A percentile compares a stretch with the other conserved stretches of the same genome.
Conservation (phyloP, 2,329 filamentous ascomycete species). For the Cercospora sesami region DNA sequence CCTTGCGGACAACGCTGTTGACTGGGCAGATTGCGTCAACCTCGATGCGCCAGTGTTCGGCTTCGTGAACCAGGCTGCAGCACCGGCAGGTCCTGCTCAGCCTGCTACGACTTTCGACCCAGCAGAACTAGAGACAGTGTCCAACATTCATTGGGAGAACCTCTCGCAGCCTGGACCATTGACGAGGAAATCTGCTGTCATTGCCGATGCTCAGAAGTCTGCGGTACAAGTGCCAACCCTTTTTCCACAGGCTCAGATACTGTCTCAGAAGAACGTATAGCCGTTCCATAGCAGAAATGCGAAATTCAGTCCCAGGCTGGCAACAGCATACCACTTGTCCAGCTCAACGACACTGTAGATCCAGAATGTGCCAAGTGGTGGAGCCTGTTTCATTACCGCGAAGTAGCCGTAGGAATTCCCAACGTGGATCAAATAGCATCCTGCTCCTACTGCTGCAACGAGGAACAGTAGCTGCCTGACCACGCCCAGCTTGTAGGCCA, state of each 20-base stretch:
- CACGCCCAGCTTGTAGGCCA: conserved; percentile 47
- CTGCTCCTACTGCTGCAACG: conserved; percentile 58
- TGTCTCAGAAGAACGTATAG: conserved; percentile 41
- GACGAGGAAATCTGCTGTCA: neutral
- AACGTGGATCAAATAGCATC: conserved; percentile 78
- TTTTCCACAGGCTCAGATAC: neutral
- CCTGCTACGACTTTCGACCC: neutral
- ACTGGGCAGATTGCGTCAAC: neutral
- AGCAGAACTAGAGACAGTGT: neutral
- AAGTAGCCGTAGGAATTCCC: conserved; percentile 80
- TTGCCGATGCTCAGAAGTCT: neutral
- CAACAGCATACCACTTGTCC: conserved; percentile 64
- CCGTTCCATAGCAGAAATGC: conserved; percentile 57
- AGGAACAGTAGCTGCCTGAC: conserved; percentile 61
- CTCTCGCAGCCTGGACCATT: neutral
- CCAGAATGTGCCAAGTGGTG: conserved; percentile 87
- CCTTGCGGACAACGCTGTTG: neutral
- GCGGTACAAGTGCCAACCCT: neutral
- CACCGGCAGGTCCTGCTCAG: neutral
- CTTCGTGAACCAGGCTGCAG: neutral
- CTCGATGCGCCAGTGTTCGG: conserved; percentile 1
- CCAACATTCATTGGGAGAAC: neutral
- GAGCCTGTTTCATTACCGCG: conserved; percentile 86
- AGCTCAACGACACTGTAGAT: conserved; percentile 91
- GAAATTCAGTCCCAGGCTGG: conserved; percentile 54